These are phyloP conservation scores for Carex kokanica DNA, from an alignment of 176 grass and related monocot species.

Conservation along the genomic window DNA sequence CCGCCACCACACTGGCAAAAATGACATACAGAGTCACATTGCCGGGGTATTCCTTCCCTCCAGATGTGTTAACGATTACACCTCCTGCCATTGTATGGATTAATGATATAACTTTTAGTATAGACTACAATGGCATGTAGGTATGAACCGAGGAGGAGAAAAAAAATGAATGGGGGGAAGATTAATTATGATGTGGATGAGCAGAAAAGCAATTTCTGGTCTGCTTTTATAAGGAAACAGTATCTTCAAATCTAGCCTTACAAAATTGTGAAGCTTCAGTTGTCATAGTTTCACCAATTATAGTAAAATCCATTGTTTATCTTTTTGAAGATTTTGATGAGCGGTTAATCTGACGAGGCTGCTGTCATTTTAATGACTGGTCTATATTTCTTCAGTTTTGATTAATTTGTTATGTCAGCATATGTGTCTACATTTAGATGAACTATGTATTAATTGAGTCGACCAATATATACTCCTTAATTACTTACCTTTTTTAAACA, in stretches of 20 bases:
- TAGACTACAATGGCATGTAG: slow-evolving; percentile 25
- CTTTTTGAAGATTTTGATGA: slow-evolving; percentile 15
- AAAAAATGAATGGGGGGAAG: neutral
- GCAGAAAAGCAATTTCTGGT: neutral
- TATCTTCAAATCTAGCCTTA: neutral
- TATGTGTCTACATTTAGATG: neutral
- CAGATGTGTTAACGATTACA: slow-evolving; percentile 38
- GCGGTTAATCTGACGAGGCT: neutral
- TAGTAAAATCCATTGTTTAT: slow-evolving; percentile 16
- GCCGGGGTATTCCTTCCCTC: slow-evolving; percentile 55
- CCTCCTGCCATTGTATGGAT: slow-evolving; percentile 58
- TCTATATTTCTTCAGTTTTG: neutral
- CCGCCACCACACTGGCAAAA: slow-evolving; percentile 60
- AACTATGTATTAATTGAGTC: neutral
- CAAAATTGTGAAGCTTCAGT: slow-evolving; percentile 9
- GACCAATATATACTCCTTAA: too few relatives aligned
- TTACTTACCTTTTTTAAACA: neutral
- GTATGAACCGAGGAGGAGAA: neutral
- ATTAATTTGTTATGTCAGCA: neutral
- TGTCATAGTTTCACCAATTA: slow-evolving; percentile 4
- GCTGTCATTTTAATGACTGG: neutral
- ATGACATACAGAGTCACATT: slow-evolving; percentile 66
- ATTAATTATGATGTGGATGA: slow-evolving; percentile 17
- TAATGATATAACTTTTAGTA: too few relatives aligned
- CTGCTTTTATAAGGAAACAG: slow-evolving; percentile 11